Base-by-base conservation (phyloP, 352 stramenopile genomes). In the Pythium sp. region DNA sequence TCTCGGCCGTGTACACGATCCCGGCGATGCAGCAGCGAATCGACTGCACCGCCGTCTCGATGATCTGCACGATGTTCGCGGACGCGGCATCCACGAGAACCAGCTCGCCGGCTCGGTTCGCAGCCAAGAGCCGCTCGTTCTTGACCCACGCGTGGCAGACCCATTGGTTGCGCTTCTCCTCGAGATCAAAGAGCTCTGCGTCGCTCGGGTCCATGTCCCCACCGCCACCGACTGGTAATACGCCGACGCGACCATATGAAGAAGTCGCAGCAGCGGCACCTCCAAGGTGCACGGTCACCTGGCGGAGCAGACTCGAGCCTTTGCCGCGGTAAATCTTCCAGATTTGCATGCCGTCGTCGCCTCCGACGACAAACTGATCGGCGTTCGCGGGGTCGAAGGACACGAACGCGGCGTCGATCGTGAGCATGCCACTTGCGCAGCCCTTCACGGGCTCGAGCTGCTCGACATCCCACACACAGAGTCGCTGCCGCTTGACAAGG, bases 381-480 rank as follows among this genome's bases (percentile, higher is more conserved):
- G 72, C 22, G 54, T 86, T 88, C 18, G 66, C 65, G 47, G 86
- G 86, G 63, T 93, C 79, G 47, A 94, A 94, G n/a, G 86, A 91
- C 38, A 83, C 71, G 46, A 93, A 92, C 9, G 64, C 38, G 18
- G 75, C 65, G 57, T 79, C 69, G 15, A 77, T 68, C 4, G 62
- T 36, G 11, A 87, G 55, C 2, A 43, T 63, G 7, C 61, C 67
- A n/a, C 59, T 72, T 18, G 70, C 73, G 38, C 78, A 91, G 4
- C 82, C 83, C 1, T 82, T 78, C 49, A 93, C 71, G 0, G 76
- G 77, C 26, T 85, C 64, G 28, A 78, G 62, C 7, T 77, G 76
- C 26, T 90, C 81, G 15, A 86, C 43, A 47, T 94, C 83, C 83
- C 84, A 93, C 7, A 94, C 66, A 64, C 84, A 88, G 18, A 92